Conservation (phyloP, 306 rosid species). For the Vigna trinervia region DNA sequence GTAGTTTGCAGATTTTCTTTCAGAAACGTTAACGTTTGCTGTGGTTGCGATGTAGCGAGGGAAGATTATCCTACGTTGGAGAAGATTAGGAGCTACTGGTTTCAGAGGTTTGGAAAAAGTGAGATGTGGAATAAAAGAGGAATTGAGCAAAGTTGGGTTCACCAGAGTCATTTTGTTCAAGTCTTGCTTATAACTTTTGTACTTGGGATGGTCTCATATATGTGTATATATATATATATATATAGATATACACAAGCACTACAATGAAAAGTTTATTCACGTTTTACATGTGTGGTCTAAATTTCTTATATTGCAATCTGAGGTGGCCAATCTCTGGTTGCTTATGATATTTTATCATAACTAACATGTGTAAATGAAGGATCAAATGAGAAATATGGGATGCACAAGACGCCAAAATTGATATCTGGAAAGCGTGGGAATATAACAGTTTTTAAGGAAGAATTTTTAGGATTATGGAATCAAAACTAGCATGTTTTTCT, state of each 20-base stretch:
- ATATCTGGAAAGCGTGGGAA: too few species aligned
- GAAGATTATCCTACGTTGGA: neutral
- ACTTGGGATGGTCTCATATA: neutral
- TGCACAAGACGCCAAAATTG: too few species aligned
- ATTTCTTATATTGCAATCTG: too few species aligned
- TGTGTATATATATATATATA: too few species aligned
- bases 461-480: too few species aligned
- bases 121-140: neutral
- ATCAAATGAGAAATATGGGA: too few species aligned
- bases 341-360: too few species aligned
- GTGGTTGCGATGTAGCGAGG: constrained; percentile 32
- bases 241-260: too few species aligned
- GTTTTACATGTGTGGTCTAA: neutral
- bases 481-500: too few species aligned
- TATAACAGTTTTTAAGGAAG: too few species aligned
- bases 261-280: neutral
- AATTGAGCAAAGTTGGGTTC: neutral
- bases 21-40: neutral
- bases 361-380: neutral
- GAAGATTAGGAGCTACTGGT: neutral
- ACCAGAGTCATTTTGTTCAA: constrained; percentile 14
- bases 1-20: constrained; percentile 57
- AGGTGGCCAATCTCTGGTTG: neutral
- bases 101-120: neutral
- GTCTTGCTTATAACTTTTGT: neutral